Evolutionary conservation across 768 basidiomycete genomes (phyloP).

Genomic region (Amanita thiersii): DNA sequence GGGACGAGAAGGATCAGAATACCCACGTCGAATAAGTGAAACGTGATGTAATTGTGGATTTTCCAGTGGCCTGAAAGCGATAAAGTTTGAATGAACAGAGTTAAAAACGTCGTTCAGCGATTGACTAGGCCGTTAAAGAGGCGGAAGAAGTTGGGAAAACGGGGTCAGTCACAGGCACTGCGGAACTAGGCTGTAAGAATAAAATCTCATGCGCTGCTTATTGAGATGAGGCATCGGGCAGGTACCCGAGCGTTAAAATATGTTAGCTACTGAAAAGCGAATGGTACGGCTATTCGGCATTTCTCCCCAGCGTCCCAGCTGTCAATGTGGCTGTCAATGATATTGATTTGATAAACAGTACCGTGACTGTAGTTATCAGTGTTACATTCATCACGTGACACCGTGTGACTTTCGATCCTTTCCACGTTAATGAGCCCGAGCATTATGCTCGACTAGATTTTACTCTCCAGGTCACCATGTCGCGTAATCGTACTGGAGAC

Average conservation of each 20-base stretch:
- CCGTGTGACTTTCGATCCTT: too few relatives aligned
- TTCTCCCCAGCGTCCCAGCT: too few relatives aligned
- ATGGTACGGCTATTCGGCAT: too few relatives aligned
- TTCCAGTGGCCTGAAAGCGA: not conserved
- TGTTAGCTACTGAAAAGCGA: not conserved
- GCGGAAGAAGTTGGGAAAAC: not conserved
- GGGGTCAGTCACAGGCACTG: slow-evolving; percentile 1
- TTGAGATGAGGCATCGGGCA: not conserved
- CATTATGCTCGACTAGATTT: slow-evolving; percentile 5
- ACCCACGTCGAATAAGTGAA: not conserved
- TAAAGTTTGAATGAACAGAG: not conserved
- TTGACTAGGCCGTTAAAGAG: not conserved
- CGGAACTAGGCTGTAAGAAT: not conserved
- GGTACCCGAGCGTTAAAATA: not conserved
- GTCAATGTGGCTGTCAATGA: too few relatives aligned
- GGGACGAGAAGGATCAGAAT: too few relatives aligned
- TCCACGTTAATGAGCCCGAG: slow-evolving; percentile 18
- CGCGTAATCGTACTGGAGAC: slow-evolving; percentile 7
- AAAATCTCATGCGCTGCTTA: not conserved
- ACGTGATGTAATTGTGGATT: not conserved
- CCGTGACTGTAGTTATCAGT: too few relatives aligned
- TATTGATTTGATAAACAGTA: too few relatives aligned
- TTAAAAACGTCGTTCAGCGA: not conserved
- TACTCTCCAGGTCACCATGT: not conserved
- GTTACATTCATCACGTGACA: slow-evolving; percentile 6